Evolutionary conservation across 139 green algal species (phyloP).

Genomic region (Klebsormidium nitens): DNA sequence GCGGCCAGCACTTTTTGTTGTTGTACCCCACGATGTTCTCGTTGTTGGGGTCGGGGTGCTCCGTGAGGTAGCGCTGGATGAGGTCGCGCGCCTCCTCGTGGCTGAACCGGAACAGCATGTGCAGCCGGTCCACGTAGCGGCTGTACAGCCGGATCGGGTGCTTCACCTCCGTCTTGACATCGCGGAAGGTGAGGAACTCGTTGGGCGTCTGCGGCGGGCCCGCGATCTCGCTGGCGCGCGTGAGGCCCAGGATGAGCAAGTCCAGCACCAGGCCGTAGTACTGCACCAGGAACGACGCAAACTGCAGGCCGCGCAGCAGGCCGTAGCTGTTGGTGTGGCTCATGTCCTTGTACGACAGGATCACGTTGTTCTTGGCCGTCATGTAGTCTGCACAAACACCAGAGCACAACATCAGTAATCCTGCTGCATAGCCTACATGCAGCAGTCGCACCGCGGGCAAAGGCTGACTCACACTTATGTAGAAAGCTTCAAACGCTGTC

Average conservation of each 20-base stretch:
- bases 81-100: constrained; percentile 78
- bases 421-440: too few relatives aligned
- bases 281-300: constrained; percentile 89
- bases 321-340: constrained; percentile 97
- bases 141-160: constrained; percentile 97
- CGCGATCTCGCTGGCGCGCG: constrained; percentile 87
- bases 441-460: too few relatives aligned
- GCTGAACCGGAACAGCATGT: constrained; percentile 86
- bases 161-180: constrained; percentile 74
- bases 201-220: constrained; percentile 88
- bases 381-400: constrained; percentile 99
- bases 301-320: constrained; percentile 96
- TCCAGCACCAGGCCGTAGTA: constrained; percentile 97
- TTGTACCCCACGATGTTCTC: constrained; percentile 99
- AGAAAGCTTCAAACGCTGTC: too few relatives aligned
- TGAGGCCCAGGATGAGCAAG: constrained; percentile 95
- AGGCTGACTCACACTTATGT: too few relatives aligned
- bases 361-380: constrained; percentile 67
- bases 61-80: constrained; percentile 83
- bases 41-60: constrained; percentile 99
- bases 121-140: constrained; percentile 84
- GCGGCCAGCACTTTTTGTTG: constrained; percentile 99
- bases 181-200: constrained; percentile 93
- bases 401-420: too few relatives aligned
- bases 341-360: constrained; percentile 83